Evolutionary conservation across 2,329 filamentous ascomycete genomes (phyloP), one percentile per base, ranked within the genome.

Genomic region (Hansfordia pulvinata): DNA sequence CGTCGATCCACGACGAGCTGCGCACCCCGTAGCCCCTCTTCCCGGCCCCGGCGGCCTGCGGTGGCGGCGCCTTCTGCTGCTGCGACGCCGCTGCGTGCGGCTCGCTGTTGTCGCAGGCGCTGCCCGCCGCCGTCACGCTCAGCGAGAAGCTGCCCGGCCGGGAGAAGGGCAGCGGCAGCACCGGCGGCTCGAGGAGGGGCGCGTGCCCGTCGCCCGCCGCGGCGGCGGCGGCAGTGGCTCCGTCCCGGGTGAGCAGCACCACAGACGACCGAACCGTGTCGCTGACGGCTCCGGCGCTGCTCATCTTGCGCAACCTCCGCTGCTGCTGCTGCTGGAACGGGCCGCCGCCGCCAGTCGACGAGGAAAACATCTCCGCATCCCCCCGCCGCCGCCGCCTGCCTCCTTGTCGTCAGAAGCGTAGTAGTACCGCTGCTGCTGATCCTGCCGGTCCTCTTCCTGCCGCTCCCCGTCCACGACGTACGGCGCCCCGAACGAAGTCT

Each of bases 1-100:
- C 63, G 30, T 64, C 60, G 16, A 64, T 58, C 61, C 60, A 67
- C 11, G 52, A 55, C 8, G 34, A 42, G 39, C 37, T 50, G 27
- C 38, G 42, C 30, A 40, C 30, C 23, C 34, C 25, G 23, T 39
- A 35, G 16, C 46, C 42, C 23, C 34, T 34, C 28, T 40, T 34
- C 35, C 46, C n/a, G n/a, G n/a, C 46, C 25, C 45, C 41, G 12
- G 34, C 35, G 3, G 40, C 39, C 3, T 18, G 24, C 5, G 13
- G 7, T 26, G 8, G 15, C 19, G 7, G 8, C 7, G 12, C 8
- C 28, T 33, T 15, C 26, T 28, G 10, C 30, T 34, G 14, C 18
- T 15, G 17, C 27, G 23, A 12, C 11, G 21, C 20, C 20, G 20
- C 5, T 26, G 33, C 8, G 25, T 28, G 10, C 12, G 4, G 33